Percentiles rank a stretch among this genome's conserved stretches.
phyloP scores from a whole-genome alignment of 345 rosid genomes.

The Jatropha curcas region DNA sequence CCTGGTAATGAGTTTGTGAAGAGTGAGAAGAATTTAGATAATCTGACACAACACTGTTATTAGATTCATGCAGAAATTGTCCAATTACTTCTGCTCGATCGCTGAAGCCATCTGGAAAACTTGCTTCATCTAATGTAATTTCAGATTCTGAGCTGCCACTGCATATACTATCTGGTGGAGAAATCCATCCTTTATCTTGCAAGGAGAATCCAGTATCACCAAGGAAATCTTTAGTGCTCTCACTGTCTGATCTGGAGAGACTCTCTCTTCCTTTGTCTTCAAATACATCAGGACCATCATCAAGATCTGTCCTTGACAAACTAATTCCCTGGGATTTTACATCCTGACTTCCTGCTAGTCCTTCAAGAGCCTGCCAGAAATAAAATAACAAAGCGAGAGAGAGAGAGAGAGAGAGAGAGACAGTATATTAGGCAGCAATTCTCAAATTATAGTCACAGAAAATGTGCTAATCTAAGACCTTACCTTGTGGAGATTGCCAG shows the following conservation, averaged over 20 bases:
- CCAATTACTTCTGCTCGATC: constrained; percentile 38
- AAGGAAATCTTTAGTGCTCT: constrained; percentile 38
- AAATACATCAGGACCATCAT: constrained; percentile 41
- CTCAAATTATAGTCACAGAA: constrained; percentile 10
- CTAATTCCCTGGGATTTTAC: constrained; percentile 54
- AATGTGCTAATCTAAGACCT: constrained; percentile 18
- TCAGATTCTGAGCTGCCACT: constrained; percentile 56
- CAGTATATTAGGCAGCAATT: not conserved
- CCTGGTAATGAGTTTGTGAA: constrained; percentile 39
- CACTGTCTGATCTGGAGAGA: constrained; percentile 45
- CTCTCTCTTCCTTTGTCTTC: constrained; percentile 44
- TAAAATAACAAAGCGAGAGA: constrained; percentile 7
- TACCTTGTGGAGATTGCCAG: constrained; percentile 87
- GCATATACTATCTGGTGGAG: constrained; percentile 74
- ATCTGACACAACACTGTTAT: constrained; percentile 25
- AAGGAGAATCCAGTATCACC: constrained; percentile 38
- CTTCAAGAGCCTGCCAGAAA: constrained; percentile 64
- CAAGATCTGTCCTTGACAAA: constrained; percentile 53
- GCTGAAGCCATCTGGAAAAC: constrained; percentile 37
- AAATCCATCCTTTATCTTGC: constrained; percentile 72
- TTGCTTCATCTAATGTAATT: constrained; percentile 40
- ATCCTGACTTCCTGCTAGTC: constrained; percentile 67
- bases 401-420: constrained; percentile 2
- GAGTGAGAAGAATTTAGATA: constrained; percentile 31
- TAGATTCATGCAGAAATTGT: constrained; percentile 28